A percentile compares a stretch with the other conserved stretches of the same genome.
Conservation (phyloP, 345 rosid genomes). For the Euclidium syriacum region DNA sequence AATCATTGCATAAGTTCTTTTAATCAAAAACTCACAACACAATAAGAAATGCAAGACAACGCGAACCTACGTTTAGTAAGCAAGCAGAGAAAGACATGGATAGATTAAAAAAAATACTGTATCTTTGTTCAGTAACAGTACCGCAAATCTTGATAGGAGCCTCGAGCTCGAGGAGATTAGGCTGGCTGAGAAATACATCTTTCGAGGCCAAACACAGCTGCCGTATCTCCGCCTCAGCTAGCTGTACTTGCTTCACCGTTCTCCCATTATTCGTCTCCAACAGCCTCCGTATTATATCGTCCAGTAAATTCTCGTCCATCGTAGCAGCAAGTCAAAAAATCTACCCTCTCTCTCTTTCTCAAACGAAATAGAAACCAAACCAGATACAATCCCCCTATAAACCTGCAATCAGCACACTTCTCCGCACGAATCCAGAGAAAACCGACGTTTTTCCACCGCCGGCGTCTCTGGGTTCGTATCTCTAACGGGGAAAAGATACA, state of each 20-base stretch:
- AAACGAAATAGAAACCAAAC: background rate
- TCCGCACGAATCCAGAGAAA: background rate
- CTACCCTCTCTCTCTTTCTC: background rate
- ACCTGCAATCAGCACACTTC: background rate
- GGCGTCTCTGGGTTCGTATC: conserved; percentile 15
- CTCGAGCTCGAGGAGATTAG: conserved; percentile 34
- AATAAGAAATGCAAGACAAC: background rate
- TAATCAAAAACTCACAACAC: background rate
- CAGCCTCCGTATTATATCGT: conserved; percentile 26
- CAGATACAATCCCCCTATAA: background rate
- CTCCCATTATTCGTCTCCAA: conserved; percentile 16
- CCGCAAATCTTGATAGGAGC: conserved; percentile 36
- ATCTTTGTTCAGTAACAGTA: background rate
- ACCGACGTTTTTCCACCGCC: conserved; percentile 8
- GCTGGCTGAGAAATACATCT: conserved; percentile 33
- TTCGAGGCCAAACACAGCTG: conserved; percentile 23
- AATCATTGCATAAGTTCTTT: background rate
- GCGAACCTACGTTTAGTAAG: background rate
- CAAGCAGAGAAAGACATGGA: background rate
- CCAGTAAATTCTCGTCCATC: conserved; percentile 15
- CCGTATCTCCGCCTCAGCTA: conserved; percentile 23
- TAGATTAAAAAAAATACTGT: background rate
- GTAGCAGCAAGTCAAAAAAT: background rate
- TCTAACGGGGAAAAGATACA: conserved; percentile 11
- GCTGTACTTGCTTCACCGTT: conserved; percentile 8